Evolutionary conservation across 495 filamentous ascomycete genomes (phyloP).

Genomic region (Polyplosphaeria fusca): DNA sequence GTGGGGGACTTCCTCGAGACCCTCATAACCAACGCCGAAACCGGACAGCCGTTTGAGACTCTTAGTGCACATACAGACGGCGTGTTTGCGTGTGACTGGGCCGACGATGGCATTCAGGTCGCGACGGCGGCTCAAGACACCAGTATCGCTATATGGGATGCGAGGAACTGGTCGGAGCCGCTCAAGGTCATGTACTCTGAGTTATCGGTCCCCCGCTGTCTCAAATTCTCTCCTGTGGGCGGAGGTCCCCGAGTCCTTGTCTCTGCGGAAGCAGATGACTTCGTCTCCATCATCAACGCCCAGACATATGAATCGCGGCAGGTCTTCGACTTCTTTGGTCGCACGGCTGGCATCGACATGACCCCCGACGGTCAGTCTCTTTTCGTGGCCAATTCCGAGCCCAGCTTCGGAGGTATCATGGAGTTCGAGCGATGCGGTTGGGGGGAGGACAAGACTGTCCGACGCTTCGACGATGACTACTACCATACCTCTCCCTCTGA

Average conservation of each 20-base stretch:
- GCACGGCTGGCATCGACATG: constrained; percentile 74
- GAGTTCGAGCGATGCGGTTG: constrained; percentile 58
- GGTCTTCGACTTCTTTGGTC: constrained; percentile 80
- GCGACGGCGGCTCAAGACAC: constrained; percentile 91
- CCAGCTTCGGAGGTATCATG: constrained; percentile 73
- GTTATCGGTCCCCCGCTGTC: constrained; percentile 71
- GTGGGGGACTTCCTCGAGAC: constrained; percentile 64
- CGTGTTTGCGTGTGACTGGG: constrained; percentile 90
- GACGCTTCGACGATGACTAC: neutral
- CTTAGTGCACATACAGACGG: constrained; percentile 74
- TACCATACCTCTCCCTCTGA: neutral
- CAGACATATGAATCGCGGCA: constrained; percentile 56
- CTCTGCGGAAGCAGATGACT: constrained; percentile 80
- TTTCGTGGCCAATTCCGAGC: constrained; percentile 72
- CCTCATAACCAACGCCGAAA: constrained; percentile 62
- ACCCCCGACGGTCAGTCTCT: constrained; percentile 65
- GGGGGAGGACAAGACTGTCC: neutral
- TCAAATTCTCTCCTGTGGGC: constrained; percentile 80
- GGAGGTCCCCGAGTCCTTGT: constrained; percentile 70
- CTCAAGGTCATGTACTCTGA: constrained; percentile 67
- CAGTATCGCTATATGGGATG: constrained; percentile 81
- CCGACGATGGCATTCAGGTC: constrained; percentile 80
- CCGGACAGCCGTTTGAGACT: constrained; percentile 52
- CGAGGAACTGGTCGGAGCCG: constrained; percentile 63
- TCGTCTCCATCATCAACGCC: constrained; percentile 74